Percentiles rank a stretch among this genome's conserved stretches.
Conservation (phyloP, 768 basidiomycete species). For the Multifurca ochricompacta region DNA sequence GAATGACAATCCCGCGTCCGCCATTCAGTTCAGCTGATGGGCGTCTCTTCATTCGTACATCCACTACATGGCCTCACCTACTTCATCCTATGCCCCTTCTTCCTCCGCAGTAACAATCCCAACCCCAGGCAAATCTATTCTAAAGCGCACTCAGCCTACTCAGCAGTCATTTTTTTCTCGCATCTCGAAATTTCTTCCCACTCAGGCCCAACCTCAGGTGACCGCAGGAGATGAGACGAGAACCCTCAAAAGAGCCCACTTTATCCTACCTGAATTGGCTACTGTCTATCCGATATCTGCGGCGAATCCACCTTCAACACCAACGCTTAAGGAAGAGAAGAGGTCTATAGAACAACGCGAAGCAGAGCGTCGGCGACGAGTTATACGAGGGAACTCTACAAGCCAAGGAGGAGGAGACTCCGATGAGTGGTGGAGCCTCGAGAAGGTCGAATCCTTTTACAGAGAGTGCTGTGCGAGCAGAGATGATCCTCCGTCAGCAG, state of each 20-base stretch:
- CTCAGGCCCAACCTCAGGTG: constrained; percentile 31
- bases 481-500: constrained; percentile 61
- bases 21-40: no score
- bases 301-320: constrained; percentile 73
- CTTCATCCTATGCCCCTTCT: constrained; percentile 57
- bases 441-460: constrained; percentile 81
- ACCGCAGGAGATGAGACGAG: constrained; percentile 38
- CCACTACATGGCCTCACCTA: constrained; percentile 25
- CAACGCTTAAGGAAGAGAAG: constrained; percentile 74
- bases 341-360: constrained; percentile 71
- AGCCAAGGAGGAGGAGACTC: constrained; percentile 24
- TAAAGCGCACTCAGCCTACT: constrained; percentile 65
- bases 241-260: constrained; percentile 82
- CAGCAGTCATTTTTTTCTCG: constrained; percentile 67
- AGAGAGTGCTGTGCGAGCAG: constrained; percentile 74
- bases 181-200: constrained; percentile 66
- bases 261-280: constrained; percentile 78
- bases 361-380: constrained; percentile 53
- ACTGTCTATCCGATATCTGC: constrained; percentile 89
- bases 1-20: no score
- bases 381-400: constrained; percentile 50
- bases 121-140: constrained; percentile 71
- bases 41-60: constrained; percentile 7
- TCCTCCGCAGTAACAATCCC: constrained; percentile 77
- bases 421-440: constrained; percentile 77